Conservation (phyloP, 1,284 basidiomycete species). For the Cryptococcus depauperatus region DNA sequence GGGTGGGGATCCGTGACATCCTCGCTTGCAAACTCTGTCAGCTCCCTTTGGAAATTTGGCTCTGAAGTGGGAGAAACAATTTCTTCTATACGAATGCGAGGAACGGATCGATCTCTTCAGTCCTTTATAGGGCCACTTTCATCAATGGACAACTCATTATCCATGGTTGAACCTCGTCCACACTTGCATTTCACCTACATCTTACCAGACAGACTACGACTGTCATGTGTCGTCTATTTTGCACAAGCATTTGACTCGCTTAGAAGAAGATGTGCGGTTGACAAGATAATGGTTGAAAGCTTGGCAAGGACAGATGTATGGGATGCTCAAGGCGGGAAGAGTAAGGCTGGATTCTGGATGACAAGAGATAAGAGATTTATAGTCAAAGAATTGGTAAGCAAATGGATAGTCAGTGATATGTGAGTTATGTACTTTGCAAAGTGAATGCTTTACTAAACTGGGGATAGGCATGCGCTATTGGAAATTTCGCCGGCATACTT, state of each 20-base stretch:
- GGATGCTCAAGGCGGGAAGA: conserved; percentile 53
- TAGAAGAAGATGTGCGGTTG: conserved; percentile 58
- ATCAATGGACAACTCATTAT: conserved; percentile 20
- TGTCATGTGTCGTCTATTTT: conserved; percentile 70
- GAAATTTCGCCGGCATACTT: conserved; percentile 69
- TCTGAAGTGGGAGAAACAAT: conserved; percentile 21
- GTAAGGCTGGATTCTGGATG: conserved; percentile 65
- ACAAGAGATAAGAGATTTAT: conserved; percentile 65
- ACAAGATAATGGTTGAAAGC: conserved; percentile 56
- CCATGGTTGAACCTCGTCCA: conserved; percentile 54
- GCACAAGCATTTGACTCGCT: conserved; percentile 66
- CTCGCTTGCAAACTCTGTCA: conserved; percentile 28
- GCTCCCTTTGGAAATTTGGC: conserved; percentile 24
- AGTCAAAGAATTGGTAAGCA: conserved; percentile 71
- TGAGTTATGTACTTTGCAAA: conserved; percentile 46
- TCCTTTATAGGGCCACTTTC: conserved; percentile 21
- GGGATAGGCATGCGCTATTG: conserved; percentile 60
- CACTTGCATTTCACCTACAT: conserved; percentile 74
- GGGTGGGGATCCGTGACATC: conserved; percentile 32
- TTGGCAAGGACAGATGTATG: conserved; percentile 57
- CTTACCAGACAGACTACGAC: conserved; percentile 59
- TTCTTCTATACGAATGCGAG: conserved; percentile 21
- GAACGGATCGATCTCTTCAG: conserved; percentile 21
- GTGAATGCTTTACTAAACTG: not conserved
- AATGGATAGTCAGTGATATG: conserved; percentile 75